Percentiles rank a stretch among this genome's conserved stretches.
Evolutionary conservation across 1,284 basidiomycete genomes (phyloP).

Genomic region (Jaminaea rosea): DNA sequence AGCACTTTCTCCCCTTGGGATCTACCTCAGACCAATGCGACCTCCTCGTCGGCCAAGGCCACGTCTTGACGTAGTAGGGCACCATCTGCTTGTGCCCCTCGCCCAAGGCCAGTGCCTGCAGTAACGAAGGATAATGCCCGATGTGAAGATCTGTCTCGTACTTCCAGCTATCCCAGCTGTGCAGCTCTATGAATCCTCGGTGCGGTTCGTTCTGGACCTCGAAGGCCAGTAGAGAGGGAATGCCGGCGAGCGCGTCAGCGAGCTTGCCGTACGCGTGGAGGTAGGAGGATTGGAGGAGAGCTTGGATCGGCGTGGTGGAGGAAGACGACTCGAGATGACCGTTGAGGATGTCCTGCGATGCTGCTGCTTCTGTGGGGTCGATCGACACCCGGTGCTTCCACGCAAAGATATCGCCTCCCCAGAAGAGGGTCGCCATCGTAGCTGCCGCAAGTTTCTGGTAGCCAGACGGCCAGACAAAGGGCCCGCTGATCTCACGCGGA

Average conservation of each 20-base stretch:
- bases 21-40: constrained; percentile 28
- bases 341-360: not conserved
- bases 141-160: constrained; percentile 87
- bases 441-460: constrained; percentile 45
- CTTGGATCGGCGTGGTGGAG: constrained; percentile 54
- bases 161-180: constrained; percentile 63
- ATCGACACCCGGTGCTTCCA: constrained; percentile 52
- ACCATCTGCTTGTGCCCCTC: constrained; percentile 46
- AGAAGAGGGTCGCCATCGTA: constrained; percentile 49
- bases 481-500: constrained; percentile 14
- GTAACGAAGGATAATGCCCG: constrained; percentile 55
- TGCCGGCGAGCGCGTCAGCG: constrained; percentile 60
- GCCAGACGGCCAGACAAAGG: constrained; percentile 44
- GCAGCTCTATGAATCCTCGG: constrained; percentile 74
- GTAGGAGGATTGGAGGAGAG: constrained; percentile 73
- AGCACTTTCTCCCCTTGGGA: constrained; percentile 24
- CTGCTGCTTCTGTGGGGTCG: not conserved
- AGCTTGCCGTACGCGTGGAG: constrained; percentile 68
- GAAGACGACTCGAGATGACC: no score
- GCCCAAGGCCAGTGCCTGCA: constrained; percentile 38
- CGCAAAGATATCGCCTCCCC: constrained; percentile 60
- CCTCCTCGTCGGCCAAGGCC: constrained; percentile 38
- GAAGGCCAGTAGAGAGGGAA: constrained; percentile 77
- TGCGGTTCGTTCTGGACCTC: constrained; percentile 93
- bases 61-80: constrained; percentile 52